Percentiles rank a stretch among this genome's conserved stretches.
These are phyloP conservation scores for Nasturtium officinale DNA, from an alignment of 345 rosid species.

Conservation along the genomic window DNA sequence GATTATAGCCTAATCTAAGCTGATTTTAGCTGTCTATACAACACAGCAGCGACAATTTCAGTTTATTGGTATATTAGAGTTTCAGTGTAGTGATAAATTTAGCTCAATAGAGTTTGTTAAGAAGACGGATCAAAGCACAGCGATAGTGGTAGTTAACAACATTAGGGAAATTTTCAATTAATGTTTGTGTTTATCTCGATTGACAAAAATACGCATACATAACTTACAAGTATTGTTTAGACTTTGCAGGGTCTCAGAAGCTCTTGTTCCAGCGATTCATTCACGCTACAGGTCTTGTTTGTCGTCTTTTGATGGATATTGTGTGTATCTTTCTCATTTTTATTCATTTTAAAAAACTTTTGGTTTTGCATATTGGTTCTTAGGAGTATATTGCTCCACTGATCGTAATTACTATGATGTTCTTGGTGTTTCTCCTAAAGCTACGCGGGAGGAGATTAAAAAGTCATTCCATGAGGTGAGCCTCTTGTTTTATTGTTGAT, in stretches of 20 bases:
- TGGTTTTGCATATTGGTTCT: not conserved
- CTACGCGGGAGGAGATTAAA: constrained; percentile 77
- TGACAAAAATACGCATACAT: constrained; percentile 32
- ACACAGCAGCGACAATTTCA: not conserved
- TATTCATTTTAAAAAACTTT: not conserved
- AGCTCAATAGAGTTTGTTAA: not conserved
- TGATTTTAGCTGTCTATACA: constrained; percentile 16
- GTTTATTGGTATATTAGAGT: not conserved
- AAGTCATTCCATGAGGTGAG: constrained; percentile 76
- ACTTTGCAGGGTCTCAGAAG: constrained; percentile 41
- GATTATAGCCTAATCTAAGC: not conserved
- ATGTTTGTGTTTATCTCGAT: constrained; percentile 19
- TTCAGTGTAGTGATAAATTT: constrained; percentile 13
- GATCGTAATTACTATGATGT: constrained; percentile 65
- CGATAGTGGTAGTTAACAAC: too few relatives aligned
- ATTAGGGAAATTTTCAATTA: not conserved
- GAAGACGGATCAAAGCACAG: not conserved
- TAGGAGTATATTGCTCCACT: constrained; percentile 53
- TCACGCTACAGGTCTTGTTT: constrained; percentile 66
- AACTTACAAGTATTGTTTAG: constrained; percentile 34
- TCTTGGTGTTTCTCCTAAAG: constrained; percentile 76
- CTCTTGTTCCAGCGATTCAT: constrained; percentile 49
- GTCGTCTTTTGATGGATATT: not conserved
- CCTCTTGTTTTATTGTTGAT: not conserved
- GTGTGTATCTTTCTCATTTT: not conserved